Evolutionary conservation across 176 grass and related monocot species (phyloP).

Genomic region (sorghum (Sorghum bicolor)): Sorghum_bicolor_NCBIv3 NC_012878.2:57655501-57656000

Average conservation of each 20-base stretch:
- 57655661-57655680: slow-evolving; percentile 13
- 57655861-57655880: background rate
- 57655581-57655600: slow-evolving; percentile 29
- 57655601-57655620: slow-evolving; percentile 31
- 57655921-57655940: background rate
- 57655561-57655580: background rate
- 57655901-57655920: slow-evolving; percentile 15
- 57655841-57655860: background rate
- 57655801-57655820: background rate
- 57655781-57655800: slow-evolving; percentile 10
- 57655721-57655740: background rate
- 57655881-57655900: background rate
- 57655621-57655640: background rate
- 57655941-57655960: slow-evolving; percentile 11
- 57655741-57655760: background rate
- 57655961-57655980: background rate
- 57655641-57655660: background rate
- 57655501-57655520: background rate
- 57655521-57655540: background rate
- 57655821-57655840: slow-evolving; percentile 26
- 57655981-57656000: background rate
- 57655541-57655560: slow-evolving; percentile 10
- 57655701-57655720: background rate
- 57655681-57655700: background rate
- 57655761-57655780: fast-evolving